Evolutionary conservation across 352 stramenopile species (phyloP).

Genomic region (Phytophthora foliorum): DNA sequence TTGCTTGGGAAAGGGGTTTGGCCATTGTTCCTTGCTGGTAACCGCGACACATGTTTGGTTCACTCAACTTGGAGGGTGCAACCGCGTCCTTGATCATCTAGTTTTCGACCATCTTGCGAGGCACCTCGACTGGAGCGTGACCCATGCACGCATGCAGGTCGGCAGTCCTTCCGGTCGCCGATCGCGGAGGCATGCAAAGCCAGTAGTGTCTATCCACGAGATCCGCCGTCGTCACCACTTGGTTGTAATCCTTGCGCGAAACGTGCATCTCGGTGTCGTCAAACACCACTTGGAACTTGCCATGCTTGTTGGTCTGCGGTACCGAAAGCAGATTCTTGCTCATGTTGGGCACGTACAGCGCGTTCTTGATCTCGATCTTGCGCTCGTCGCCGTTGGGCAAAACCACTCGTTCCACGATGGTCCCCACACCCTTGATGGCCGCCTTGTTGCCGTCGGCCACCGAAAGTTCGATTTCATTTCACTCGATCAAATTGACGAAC

Average conservation of each 20-base stretch:
- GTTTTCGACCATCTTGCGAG: conserved; percentile 25
- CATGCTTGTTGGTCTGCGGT: neutral
- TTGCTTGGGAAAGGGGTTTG: conserved; percentile 29
- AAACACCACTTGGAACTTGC: conserved; percentile 28
- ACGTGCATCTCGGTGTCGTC: conserved; percentile 22
- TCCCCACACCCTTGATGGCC: conserved; percentile 12
- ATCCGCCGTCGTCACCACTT: conserved; percentile 23
- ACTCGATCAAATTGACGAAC: no score
- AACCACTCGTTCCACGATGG: conserved; percentile 6
- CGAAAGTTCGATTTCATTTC: neutral
- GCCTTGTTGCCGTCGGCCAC: conserved; percentile 17
- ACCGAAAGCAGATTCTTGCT: conserved; percentile 15
- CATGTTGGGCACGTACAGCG: conserved; percentile 24
- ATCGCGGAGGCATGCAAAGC: no score
- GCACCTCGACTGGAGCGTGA: conserved; percentile 19
- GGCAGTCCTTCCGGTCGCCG: no score
- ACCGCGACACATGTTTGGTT: conserved; percentile 6
- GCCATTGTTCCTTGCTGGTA: conserved; percentile 36
- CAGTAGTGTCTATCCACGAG: conserved; percentile 30
- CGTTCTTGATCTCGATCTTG: conserved; percentile 21
- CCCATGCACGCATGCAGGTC: conserved; percentile 21
- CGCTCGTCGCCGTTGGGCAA: conserved; percentile 16
- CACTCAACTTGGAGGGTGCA: neutral
- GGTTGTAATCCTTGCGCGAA: conserved; percentile 14
- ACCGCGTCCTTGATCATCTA: conserved; percentile 23